Evolutionary conservation across 495 filamentous ascomycete species (phyloP).

Genomic region (Podospora didyma): DNA sequence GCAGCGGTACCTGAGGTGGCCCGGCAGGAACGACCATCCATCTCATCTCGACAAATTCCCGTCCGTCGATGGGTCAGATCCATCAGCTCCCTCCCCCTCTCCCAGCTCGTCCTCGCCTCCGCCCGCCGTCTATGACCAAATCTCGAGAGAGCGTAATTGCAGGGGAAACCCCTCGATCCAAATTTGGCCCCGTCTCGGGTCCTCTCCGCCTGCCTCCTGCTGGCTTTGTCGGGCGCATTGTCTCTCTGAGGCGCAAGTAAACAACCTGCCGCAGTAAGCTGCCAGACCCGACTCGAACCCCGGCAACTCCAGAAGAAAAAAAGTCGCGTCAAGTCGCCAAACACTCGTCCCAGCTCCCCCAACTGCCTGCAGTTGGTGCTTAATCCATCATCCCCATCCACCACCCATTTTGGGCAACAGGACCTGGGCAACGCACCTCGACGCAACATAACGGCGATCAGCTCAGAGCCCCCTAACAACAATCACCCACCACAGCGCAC

Average conservation of each 20-base stretch:
- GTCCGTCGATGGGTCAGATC: neutral
- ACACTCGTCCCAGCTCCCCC: neutral
- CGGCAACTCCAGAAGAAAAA: neutral
- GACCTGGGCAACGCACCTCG: too few relatives aligned
- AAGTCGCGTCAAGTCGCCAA: constrained; percentile 3
- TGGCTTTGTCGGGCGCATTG: neutral
- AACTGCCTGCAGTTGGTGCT: constrained; percentile 2
- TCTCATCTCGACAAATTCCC: constrained; percentile 11
- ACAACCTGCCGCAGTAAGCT: neutral
- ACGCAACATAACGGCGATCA: too few relatives aligned
- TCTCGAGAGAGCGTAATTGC: neutral
- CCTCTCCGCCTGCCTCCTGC: neutral
- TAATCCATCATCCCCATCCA: too few relatives aligned
- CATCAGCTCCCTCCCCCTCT: neutral
- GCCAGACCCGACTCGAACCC: neutral
- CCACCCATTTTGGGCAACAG: neutral
- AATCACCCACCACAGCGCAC: neutral
- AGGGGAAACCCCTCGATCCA: neutral
- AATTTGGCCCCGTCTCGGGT: neutral
- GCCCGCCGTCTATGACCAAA: neutral
- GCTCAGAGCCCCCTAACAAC: neutral
- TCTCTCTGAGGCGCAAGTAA: neutral
- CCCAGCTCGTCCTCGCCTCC: constrained; percentile 3
- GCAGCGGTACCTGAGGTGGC: neutral
- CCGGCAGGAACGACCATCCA: neutral